Base-by-base conservation (phyloP, 148 eudicot genomes). In the Chenopodium suecicum region DNA sequence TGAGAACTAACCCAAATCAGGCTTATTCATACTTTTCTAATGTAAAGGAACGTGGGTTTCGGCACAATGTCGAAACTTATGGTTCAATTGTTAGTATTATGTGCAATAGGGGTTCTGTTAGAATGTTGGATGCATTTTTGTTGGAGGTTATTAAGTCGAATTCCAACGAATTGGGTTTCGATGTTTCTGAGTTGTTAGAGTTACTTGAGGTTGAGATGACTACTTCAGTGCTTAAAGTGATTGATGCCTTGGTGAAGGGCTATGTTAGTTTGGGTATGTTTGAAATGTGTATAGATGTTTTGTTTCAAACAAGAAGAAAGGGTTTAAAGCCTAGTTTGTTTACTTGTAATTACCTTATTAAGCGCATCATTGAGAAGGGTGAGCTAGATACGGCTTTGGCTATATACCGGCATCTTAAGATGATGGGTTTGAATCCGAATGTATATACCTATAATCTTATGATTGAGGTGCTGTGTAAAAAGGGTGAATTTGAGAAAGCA, bases 361-460 rank as follows among this genome's bases (percentile, higher is more conserved):
- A 91, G 47, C 79, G 85, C 70, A 73, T 91, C 84, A 85, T 91
- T 80, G 80, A 79, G 66, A 32, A 69, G 46, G 90, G 87, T 22
- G 85, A 83, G 81, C 66, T 79, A 11, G 93, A 88, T 37, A 84
- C 62, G 77, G 86, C 82, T 27, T 50, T 88, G 77, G 84, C 90
- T 46, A 56, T 87, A 22, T 92, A 83, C 80, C 82, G 67, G 31
- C 95, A 90, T 68, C 78, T 92, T 52, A 84, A 79, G 85, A 83
- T 71, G 81, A 74, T 81, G 76, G 92, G 92, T 11, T 75, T 90
- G 76, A 80, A 37, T 74, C 92, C 91, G 17, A 89, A 93, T 83
- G 86, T 85, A 41, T 92, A 88, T 67, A 93, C 95, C 52, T 92
- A 90, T 81, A 86, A 88, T 73, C 87, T 93, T 72, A 79, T 87